These are phyloP conservation scores for Eustoma russellianum DNA, from an alignment of 257 asterid genomes.

Conservation along the genomic window DNA sequence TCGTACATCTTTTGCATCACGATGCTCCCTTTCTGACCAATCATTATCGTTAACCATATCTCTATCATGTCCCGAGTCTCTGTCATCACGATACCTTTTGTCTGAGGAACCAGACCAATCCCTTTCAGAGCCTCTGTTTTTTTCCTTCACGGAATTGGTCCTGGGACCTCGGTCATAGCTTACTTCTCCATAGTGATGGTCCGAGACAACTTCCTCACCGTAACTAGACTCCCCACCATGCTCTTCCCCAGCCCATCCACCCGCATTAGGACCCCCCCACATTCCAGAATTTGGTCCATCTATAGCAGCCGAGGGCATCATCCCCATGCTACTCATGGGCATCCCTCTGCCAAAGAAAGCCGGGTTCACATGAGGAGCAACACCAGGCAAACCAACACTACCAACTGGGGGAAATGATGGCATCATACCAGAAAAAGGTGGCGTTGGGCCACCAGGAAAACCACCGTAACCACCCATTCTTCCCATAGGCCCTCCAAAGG, in stretches of 20 bases:
- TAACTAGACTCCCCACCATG: constrained; percentile 89
- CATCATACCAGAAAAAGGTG: constrained; percentile 67
- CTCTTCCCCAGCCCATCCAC: constrained; percentile 87
- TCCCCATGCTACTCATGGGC: constrained; percentile 84
- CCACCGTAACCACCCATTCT: constrained; percentile 83
- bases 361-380: constrained; percentile 96
- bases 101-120: constrained; percentile 88
- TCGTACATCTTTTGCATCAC: constrained; percentile 49
- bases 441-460: constrained; percentile 62
- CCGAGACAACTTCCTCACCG: constrained; percentile 88
- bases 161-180: constrained; percentile 66
- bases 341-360: constrained; percentile 92
- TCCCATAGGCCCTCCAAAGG: constrained; percentile 90
- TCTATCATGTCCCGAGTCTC: constrained; percentile 60
- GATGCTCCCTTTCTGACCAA: constrained; percentile 50
- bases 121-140: constrained; percentile 69
- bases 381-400: constrained; percentile 75
- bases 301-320: constrained; percentile 73
- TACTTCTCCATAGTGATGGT: constrained; percentile 71
- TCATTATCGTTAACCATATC: constrained; percentile 45
- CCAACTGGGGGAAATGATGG: constrained; percentile 74
- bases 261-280: constrained; percentile 78
- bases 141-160: constrained; percentile 54
- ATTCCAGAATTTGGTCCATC: constrained; percentile 79
- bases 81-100: constrained; percentile 64